Percentiles rank a stretch among this genome's conserved stretches.
Conservation (phyloP, 1,284 basidiomycete genomes). For the Trichosporon sp. region DNA sequence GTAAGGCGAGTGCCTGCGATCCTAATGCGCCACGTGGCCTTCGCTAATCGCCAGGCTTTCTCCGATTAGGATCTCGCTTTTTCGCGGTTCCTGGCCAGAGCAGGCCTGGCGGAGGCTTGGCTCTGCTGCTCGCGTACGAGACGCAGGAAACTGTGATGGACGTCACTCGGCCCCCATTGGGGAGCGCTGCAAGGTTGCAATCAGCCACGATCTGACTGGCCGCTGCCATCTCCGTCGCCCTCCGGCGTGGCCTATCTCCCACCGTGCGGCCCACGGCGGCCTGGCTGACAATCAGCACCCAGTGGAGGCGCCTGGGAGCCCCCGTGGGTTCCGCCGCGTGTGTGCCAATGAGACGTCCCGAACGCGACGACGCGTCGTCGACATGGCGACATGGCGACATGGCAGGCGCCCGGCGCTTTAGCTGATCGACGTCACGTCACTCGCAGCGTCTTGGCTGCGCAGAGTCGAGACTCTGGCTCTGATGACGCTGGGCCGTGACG, state of each 20-base stretch:
- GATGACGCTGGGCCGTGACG: not conserved
- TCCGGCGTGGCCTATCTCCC: not conserved
- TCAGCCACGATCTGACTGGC: constrained; percentile 1
- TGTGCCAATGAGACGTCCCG: not conserved
- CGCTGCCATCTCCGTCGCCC: not conserved
- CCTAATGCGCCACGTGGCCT: not conserved
- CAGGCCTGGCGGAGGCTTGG: not conserved
- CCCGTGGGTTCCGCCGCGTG: not conserved
- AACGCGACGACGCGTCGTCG: not conserved
- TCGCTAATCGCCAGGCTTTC: not conserved
- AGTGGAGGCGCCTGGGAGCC: not conserved
- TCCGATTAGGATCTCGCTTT: not conserved
- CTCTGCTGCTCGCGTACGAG: not conserved
- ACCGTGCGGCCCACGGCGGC: not conserved
- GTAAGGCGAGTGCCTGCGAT: not conserved
- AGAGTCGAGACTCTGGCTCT: no score
- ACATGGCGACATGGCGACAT: not conserved
- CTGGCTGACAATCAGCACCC: not conserved
- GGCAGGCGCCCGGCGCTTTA: not conserved
- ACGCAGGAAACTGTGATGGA: not conserved
- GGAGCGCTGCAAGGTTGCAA: not conserved
- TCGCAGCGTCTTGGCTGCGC: not conserved
- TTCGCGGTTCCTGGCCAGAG: not conserved
- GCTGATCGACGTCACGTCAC: constrained; percentile 3
- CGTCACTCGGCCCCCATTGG: not conserved